phyloP scores from a whole-genome alignment of 2,329 filamentous ascomycete genomes.

The Celoporthe dispersa region DNA sequence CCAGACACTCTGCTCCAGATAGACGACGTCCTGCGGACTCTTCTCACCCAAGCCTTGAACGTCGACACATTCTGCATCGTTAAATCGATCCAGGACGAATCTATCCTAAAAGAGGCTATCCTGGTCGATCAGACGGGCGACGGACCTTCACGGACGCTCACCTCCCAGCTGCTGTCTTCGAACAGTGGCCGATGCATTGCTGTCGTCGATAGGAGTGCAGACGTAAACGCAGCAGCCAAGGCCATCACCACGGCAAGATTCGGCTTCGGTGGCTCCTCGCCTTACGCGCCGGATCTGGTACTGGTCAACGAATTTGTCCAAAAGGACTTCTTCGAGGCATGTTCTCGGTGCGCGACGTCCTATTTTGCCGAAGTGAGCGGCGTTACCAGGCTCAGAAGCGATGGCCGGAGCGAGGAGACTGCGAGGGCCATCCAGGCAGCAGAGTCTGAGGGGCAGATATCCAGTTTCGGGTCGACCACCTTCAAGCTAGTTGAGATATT shows the following conservation, averaged over 20 bases:
- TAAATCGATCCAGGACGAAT: constrained; percentile 30
- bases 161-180: constrained; percentile 30
- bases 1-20: constrained; percentile 33
- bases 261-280: constrained; percentile 57
- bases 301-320: constrained; percentile 68
- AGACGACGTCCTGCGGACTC: constrained; percentile 32
- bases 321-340: constrained; percentile 56
- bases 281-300: constrained; percentile 65
- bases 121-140: constrained; percentile 37
- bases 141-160: not conserved
- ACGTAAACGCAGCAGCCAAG: constrained; percentile 57
- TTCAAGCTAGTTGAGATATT: constrained; percentile 36
- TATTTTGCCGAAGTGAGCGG: constrained; percentile 32
- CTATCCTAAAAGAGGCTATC: constrained; percentile 30
- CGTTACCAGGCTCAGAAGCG: constrained; percentile 28
- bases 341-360: constrained; percentile 44
- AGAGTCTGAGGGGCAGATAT: constrained; percentile 35
- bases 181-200: constrained; percentile 45
- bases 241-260: constrained; percentile 59
- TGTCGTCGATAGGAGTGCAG: constrained; percentile 64
- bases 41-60: constrained; percentile 35
- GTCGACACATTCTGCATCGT: constrained; percentile 35
- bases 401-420: constrained; percentile 31
- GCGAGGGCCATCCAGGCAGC: constrained; percentile 34
- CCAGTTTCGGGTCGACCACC: constrained; percentile 34